A percentile compares a stretch with the other conserved stretches of the same genome.
Conservation (phyloP, 176 grass and related monocot species). For the Oryza australiensis region DNA sequence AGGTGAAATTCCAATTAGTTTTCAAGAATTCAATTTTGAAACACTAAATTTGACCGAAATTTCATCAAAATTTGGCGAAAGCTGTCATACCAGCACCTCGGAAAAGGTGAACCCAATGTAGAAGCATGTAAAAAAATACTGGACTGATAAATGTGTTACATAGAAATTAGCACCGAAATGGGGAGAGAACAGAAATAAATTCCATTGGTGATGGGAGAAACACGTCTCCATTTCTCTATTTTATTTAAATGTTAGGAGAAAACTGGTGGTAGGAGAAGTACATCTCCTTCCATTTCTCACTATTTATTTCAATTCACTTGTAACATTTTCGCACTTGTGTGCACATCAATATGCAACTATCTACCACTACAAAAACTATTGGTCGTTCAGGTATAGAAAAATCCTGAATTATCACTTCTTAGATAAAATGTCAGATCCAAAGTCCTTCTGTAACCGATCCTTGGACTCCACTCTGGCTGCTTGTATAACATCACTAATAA, state of each 20-base stretch:
- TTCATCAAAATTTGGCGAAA: too few relatives aligned
- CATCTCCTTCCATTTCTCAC: background rate
- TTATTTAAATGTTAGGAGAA: background rate
- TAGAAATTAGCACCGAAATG: background rate
- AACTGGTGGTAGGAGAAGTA: background rate
- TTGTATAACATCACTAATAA: slow-evolving; percentile 74
- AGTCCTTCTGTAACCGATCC: slow-evolving; percentile 53
- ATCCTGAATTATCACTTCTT: slow-evolving; percentile 43
- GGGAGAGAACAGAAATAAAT: too few relatives aligned
- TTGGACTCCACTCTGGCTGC: slow-evolving; percentile 59
- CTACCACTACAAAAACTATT: slow-evolving; percentile 14
- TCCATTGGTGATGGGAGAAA: background rate
- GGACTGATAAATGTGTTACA: background rate
- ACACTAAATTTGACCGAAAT: too few relatives aligned
- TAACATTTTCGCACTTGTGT: background rate
- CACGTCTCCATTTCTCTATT: background rate
- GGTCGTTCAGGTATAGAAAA: slow-evolving; percentile 6
- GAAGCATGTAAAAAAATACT: too few relatives aligned
- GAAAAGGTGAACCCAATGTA: too few relatives aligned
- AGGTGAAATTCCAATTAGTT: too few relatives aligned
- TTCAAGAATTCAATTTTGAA: too few relatives aligned
- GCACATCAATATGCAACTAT: slow-evolving; percentile 1
- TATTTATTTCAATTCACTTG: background rate
- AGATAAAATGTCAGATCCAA: slow-evolving; percentile 44
- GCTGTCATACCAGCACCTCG: too few relatives aligned